These are phyloP conservation scores for Pseudogymnoascus sp. DNA, from an alignment of 2,329 filamentous ascomycete species.

Conservation along the genomic window DNA sequence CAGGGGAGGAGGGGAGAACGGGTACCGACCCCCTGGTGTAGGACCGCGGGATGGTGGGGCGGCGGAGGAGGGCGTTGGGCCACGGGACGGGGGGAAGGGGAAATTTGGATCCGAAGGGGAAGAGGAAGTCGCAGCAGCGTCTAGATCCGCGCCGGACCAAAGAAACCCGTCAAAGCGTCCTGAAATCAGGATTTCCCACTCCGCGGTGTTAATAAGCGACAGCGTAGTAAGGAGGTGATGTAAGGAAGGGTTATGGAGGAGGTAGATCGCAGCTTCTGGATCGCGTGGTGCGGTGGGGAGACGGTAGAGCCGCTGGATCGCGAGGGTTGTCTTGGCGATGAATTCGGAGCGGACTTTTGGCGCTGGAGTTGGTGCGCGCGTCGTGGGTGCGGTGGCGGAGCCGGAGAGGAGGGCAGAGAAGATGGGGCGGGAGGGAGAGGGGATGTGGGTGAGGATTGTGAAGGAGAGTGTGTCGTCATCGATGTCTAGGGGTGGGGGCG, in stretches of 20 bases:
- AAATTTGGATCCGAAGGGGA: slow-evolving; percentile 17
- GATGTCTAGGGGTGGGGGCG: slow-evolving; percentile 71
- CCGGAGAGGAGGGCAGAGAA: slow-evolving; percentile 73
- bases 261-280: slow-evolving; percentile 75
- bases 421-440: slow-evolving; percentile 63
- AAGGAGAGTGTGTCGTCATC: slow-evolving; percentile 92
- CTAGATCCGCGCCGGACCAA: slow-evolving; percentile 78
- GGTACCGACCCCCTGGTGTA: slow-evolving; percentile 37
- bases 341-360: slow-evolving; percentile 61
- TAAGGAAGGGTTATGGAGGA: slow-evolving; percentile 71
- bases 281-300: slow-evolving; percentile 66
- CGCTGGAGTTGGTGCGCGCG: slow-evolving; percentile 60
- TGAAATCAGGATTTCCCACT: slow-evolving; percentile 93
- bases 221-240: slow-evolving; percentile 84
- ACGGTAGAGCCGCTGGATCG: slow-evolving; percentile 79
- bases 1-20: slow-evolving; percentile 31
- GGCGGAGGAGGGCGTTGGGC: slow-evolving; percentile 38
- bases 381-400: slow-evolving; percentile 40
- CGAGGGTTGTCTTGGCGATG: slow-evolving; percentile 63
- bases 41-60: slow-evolving; percentile 39
- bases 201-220: slow-evolving; percentile 78
- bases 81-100: slow-evolving; percentile 38
- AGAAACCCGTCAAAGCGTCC: slow-evolving; percentile 93
- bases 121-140: slow-evolving; percentile 25
- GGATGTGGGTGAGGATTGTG: slow-evolving; percentile 82